Evolutionary conservation across 2,329 filamentous ascomycete genomes (phyloP), one percentile per base, ranked within the genome.

Genomic region (Tolypocladium nubicola): DNA sequence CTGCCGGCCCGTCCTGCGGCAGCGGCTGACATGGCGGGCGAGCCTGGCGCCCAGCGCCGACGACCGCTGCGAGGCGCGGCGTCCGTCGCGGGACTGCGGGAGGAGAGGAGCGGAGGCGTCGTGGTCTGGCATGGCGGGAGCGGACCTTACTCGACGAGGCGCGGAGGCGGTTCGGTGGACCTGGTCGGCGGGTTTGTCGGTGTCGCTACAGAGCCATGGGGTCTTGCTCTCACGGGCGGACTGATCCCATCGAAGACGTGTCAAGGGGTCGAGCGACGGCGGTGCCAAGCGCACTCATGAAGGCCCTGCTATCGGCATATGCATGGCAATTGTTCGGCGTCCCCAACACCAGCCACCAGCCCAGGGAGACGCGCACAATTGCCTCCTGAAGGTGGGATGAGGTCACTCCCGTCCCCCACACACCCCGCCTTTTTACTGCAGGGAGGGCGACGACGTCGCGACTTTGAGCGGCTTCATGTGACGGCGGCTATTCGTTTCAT

Each of bases 1-100:
- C n/a, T 53, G 61, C 40, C 59, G 60, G 26, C 60, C 59, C n/a
- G 45, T 52, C 41, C 54, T 41, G 33, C 60, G 60, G 38, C 33
- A 53, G 37, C 30, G 52, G 30, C 41, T 54, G 49, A 56, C 54
- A 55, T 49, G 33, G 33, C 41, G 33, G 21, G 19, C 14, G 47
- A 52, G 47, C 16, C 8, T 37, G 14, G 19, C 14, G 16, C 30
- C 47, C 47, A 21, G 30, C 47, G 47, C 5, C 13, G 47, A 13
- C 10, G 16, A 9, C 13, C 16, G 33, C 30, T 37, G 47, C 47
- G 30, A 37, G 30, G 30, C n/a, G 47, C 9, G 14, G 19, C 19
- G 10, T 11, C 2, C 10, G 33, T 35, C 9, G 26, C 4, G 14
- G 16, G 47, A 21, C 19, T 52, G 47, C 5, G 47, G 47, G 10